These are phyloP conservation scores for Tricholoma terreum DNA, from an alignment of 768 basidiomycete species.

Conservation along the genomic window DNA sequence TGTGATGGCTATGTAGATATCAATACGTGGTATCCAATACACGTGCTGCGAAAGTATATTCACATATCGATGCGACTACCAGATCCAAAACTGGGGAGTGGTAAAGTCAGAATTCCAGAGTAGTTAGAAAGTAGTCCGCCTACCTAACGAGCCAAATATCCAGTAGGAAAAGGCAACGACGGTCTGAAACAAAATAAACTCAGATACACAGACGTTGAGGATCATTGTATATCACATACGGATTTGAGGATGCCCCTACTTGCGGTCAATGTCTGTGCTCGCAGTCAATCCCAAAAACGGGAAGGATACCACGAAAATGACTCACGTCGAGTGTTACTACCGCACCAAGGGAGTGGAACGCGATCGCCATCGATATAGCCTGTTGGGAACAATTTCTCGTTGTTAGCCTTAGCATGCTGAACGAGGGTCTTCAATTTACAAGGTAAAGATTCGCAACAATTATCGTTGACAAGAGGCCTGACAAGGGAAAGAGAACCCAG, in stretches of 20 bases:
- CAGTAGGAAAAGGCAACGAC: constrained; percentile 43
- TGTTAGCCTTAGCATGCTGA: background rate
- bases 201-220: background rate
- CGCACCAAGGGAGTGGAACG: constrained; percentile 18
- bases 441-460: constrained; percentile 40
- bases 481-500: constrained; percentile 36
- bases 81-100: constrained; percentile 37
- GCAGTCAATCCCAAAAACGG: background rate
- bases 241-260: constrained; percentile 29
- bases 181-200: constrained; percentile 24
- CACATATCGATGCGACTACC: constrained; percentile 37
- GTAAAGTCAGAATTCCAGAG: background rate
- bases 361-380: constrained; percentile 30
- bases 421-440: constrained; percentile 18
- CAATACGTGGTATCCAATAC: background rate
- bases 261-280: constrained; percentile 21
- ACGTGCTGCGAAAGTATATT: constrained; percentile 6
- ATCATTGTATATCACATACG: constrained; percentile 14
- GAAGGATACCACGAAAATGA: background rate
- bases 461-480: constrained; percentile 29
- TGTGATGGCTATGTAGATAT: constrained; percentile 31
- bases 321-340: constrained; percentile 24
- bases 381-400: constrained; percentile 7
- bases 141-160: constrained; percentile 43
- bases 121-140: background rate